Percentiles rank a stretch among this genome's conserved stretches.
phyloP scores from a whole-genome alignment of 2,329 filamentous ascomycete species.

The Thyridium curvatum region DNA sequence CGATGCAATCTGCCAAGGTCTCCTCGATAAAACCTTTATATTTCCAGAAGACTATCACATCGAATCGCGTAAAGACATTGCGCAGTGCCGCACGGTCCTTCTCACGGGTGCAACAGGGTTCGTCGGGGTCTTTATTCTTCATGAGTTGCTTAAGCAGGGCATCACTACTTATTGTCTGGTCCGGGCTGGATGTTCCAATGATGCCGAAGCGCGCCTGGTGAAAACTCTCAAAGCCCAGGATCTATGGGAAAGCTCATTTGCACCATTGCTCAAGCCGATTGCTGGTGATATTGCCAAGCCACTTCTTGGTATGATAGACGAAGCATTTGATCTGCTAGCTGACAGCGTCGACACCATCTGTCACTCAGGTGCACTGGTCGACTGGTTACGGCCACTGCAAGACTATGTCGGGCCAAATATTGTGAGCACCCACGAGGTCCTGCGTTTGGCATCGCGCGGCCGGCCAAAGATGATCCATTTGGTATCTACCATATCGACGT shows the following conservation, averaged over 20 bases:
- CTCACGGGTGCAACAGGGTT: constrained; percentile 20
- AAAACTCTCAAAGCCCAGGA: constrained; percentile 11
- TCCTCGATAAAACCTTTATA: constrained; percentile 14
- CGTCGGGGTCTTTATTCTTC: constrained; percentile 17
- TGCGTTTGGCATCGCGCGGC: constrained; percentile 19
- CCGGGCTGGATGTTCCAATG: constrained; percentile 10
- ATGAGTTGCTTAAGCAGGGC: constrained; percentile 14
- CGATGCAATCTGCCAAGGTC: constrained; percentile 13
- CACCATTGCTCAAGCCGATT: constrained; percentile 11
- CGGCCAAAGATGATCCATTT: constrained; percentile 18
- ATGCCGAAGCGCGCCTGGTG: constrained; percentile 12
- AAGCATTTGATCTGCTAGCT: constrained; percentile 16
- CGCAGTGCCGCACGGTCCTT: constrained; percentile 11
- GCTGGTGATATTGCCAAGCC: constrained; percentile 17
- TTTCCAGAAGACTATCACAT: constrained; percentile 14
- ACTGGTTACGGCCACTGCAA: constrained; percentile 20
- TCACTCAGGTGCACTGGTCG: constrained; percentile 19
- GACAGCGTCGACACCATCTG: constrained; percentile 16
- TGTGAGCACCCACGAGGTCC: constrained; percentile 19
- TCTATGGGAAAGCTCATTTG: constrained; percentile 15
- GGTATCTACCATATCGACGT: constrained; percentile 19
- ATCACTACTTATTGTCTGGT: constrained; percentile 16
- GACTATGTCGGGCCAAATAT: constrained; percentile 22
- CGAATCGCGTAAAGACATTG: background rate
- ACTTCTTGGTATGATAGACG: constrained; percentile 14